phyloP scores from a whole-genome alignment of 805 yeast species.

The Wickerhamomyces alni region DNA sequence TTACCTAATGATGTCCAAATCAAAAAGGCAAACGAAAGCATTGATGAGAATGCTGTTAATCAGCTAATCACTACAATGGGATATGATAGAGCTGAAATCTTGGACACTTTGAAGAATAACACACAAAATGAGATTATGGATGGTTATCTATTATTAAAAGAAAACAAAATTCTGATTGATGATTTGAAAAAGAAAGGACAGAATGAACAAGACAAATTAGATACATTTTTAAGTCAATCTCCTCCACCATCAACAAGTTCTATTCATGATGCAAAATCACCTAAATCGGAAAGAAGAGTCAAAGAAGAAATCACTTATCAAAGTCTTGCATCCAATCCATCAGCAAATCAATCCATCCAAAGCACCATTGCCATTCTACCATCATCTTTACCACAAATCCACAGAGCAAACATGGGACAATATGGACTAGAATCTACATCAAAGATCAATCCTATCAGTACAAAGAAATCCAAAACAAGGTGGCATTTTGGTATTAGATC shows the following conservation, averaged over 20 bases:
- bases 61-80: slow-evolving; percentile 84
- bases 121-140: slow-evolving; percentile 72
- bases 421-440: slow-evolving; percentile 41
- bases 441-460: slow-evolving; percentile 47
- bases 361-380: slow-evolving; percentile 91
- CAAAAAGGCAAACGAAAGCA: slow-evolving; percentile 28
- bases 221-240: slow-evolving; percentile 52
- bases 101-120: slow-evolving; percentile 60
- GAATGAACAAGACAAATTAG: slow-evolving; percentile 40
- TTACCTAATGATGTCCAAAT: slow-evolving; percentile 42
- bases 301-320: slow-evolving; percentile 29
- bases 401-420: slow-evolving; percentile 85
- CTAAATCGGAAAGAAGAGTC: slow-evolving; percentile 11
- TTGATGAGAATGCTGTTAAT: slow-evolving; percentile 70
- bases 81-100: slow-evolving; percentile 76
- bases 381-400: slow-evolving; percentile 89
- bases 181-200: slow-evolving; percentile 46
- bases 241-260: slow-evolving; percentile 43
- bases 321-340: slow-evolving; percentile 23
- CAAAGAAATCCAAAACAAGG: slow-evolving; percentile 86
- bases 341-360: slow-evolving; percentile 28
- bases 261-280: slow-evolving; percentile 6
- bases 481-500: slow-evolving; percentile 99
- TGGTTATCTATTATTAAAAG: slow-evolving; percentile 78
- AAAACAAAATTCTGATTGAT: slow-evolving; percentile 64